Percentiles rank a stretch among this genome's conserved stretches.
Conservation (phyloP, 495 filamentous ascomycete species). For the Pyronema omphalodes region DNA sequence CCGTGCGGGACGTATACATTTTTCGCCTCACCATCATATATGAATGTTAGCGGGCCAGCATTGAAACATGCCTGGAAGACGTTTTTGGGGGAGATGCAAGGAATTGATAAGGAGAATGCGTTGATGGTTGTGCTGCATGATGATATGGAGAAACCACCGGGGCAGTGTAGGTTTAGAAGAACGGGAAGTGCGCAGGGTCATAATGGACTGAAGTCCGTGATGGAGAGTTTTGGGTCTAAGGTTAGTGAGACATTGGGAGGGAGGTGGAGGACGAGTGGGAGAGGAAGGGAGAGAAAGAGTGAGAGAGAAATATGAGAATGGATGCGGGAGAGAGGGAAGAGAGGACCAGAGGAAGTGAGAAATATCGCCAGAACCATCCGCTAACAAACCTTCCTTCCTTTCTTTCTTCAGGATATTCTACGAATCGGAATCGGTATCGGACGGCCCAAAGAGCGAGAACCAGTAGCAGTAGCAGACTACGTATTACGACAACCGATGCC, state of each 20-base stretch:
- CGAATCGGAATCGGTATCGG: conserved; percentile 56
- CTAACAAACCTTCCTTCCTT: conserved; percentile 21
- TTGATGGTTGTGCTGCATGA: conserved; percentile 63
- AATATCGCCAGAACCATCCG: too few species aligned
- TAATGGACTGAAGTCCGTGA: conserved; percentile 57
- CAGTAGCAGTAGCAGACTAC: conserved; percentile 42
- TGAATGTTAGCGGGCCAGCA: conserved; percentile 55
- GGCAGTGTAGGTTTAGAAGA: conserved; percentile 41
- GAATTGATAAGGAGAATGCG: conserved; percentile 24
- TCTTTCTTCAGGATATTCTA: conserved; percentile 28
- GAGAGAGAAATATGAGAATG: too few species aligned
- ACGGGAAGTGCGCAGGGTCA: conserved; percentile 46
- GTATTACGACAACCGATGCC: conserved; percentile 44
- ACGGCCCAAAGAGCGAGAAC: conserved; percentile 40
- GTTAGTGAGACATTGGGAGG: too few species aligned
- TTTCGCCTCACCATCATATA: conserved; percentile 47
- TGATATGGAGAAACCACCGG: conserved; percentile 53
- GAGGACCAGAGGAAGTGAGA: too few species aligned
- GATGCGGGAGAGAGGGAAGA: too few species aligned
- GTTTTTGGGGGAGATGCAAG: conserved; percentile 27
- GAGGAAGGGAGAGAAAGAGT: background rate
- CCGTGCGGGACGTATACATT: conserved; percentile 38
- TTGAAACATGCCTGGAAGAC: conserved; percentile 30
- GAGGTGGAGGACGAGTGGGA: too few species aligned
- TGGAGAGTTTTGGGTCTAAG: conserved; percentile 28